Base-by-base conservation (phyloP, 805 yeast genomes). In the Kluyveromyces lactis region DNA sequence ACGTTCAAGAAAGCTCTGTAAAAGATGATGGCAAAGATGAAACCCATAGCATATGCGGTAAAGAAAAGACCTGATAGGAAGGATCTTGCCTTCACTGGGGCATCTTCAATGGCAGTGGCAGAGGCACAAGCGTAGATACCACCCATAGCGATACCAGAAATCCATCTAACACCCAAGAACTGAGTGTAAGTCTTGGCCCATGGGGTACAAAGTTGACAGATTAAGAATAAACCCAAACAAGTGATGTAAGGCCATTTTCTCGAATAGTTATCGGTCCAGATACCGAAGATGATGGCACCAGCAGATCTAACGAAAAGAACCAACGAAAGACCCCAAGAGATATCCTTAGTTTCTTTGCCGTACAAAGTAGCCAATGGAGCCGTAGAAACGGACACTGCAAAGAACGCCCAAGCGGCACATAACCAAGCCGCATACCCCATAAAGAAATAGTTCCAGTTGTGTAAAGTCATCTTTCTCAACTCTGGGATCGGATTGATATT, bases 301-400 rank as follows among this genome's bases (percentile, higher is more conserved):
- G 77, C 77, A 2, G 84, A 72, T 41, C 89, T 68, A 41, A 81
- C 66, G 85, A 81, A 80, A 21, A 81, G 68, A 33, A 79, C 86
- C 44, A 79, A 64, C 10, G 86, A 78, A 46, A 81, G 71, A 36
- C 86, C 87, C 84, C 85, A 80, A 9, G 86, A 75, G 48, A 81
- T 68, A 35, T 71, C 72, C 18, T 67, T 63, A 18, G 73, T 67
- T 1, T 66, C 39, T 7, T 58, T 63, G 31, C 63, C 64, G 38
- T 81, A 69, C 2, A 71, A 52, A 29, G 55, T 49, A 23, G 85
- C 80, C 38, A 81, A 66, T 2, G 64, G 56, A 1, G 70, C 42
- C 3, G 73, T 79, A 39, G 76, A 71, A 35, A 79, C 66, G 10
- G 81, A 71, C 8, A 77, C 79, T 21, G 75, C 63, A 53, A 81